phyloP scores from a whole-genome alignment of 768 basidiomycete genomes.

The Tylopilus vinaceipallidus region DNA sequence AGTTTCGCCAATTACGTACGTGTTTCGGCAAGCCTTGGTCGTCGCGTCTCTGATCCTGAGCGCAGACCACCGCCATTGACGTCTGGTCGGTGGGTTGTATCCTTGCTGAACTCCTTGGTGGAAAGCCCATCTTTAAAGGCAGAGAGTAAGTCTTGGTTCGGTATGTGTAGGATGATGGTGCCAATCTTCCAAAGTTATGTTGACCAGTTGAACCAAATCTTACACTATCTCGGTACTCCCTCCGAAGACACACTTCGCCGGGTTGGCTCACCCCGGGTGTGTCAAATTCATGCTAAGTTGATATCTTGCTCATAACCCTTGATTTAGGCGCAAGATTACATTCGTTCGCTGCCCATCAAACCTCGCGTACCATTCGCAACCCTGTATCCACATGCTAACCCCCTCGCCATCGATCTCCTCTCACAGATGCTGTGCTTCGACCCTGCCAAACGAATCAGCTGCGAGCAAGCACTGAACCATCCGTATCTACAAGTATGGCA shows the following conservation, averaged over 20 bases:
- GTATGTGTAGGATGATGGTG: not conserved
- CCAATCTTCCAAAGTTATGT: constrained; percentile 65
- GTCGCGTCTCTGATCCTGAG: constrained; percentile 14
- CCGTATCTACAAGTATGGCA: constrained; percentile 98
- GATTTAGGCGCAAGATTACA: constrained; percentile 90
- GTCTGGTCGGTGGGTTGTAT: constrained; percentile 98
- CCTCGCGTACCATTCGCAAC: constrained; percentile 90
- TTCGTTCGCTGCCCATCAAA: constrained; percentile 95
- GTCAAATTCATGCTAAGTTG: constrained; percentile 24
- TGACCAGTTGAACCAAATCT: constrained; percentile 96
- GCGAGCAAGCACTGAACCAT: constrained; percentile 92
- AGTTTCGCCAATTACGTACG: constrained; percentile 93
- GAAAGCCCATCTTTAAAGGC: constrained; percentile 96
- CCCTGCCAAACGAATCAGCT: constrained; percentile 93
- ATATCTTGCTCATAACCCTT: constrained; percentile 4
- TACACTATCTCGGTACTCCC: constrained; percentile 97
- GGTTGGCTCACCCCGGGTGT: constrained; percentile 90
- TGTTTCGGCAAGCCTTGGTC: constrained; percentile 3
- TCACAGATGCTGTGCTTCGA: constrained; percentile 93
- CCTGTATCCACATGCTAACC: constrained; percentile 92
- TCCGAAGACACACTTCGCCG: constrained; percentile 94
- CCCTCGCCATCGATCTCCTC: constrained; percentile 89
- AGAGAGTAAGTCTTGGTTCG: constrained; percentile 66
- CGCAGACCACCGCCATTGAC: constrained; percentile 84
- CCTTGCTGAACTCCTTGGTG: constrained; percentile 86